Conservation (phyloP, 2,329 filamentous ascomycete species). For the Pseudopyricularia javanii region DNA sequence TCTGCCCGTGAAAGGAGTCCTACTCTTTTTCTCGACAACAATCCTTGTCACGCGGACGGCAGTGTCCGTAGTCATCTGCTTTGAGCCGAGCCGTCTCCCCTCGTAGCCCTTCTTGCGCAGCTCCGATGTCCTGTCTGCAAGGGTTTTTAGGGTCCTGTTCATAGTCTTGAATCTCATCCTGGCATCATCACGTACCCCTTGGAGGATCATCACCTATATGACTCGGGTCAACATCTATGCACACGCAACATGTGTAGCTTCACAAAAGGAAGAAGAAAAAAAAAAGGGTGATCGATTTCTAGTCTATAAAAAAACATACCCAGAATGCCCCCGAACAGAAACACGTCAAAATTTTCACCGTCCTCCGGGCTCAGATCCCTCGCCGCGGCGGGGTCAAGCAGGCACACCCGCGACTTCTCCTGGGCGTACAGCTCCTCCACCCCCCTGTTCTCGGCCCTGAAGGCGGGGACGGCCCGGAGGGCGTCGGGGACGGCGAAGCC, state of each 20-base stretch:
- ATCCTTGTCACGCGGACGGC: conserved; percentile 88
- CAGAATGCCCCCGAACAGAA: conserved; percentile 91
- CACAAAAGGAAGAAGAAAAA: neutral
- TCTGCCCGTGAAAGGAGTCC: conserved; percentile 1
- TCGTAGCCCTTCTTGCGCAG: conserved; percentile 85
- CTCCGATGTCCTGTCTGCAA: conserved; percentile 82
- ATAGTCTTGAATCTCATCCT: neutral
- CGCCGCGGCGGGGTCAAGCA: conserved; percentile 75
- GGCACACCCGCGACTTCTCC: conserved; percentile 66
- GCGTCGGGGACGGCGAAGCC: conserved; percentile 52
- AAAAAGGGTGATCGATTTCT: neutral
- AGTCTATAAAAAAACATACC: conserved; percentile 39
- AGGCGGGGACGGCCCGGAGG: conserved; percentile 42
- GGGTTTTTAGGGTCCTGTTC: conserved; percentile 1
- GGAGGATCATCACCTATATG: conserved; percentile 77
- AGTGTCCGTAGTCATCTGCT: conserved; percentile 98
- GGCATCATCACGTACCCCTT: conserved; percentile 43
- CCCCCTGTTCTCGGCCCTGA: conserved; percentile 61
- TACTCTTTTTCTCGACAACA: conserved; percentile 74
- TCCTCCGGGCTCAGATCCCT: conserved; percentile 75
- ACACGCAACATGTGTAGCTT: neutral
- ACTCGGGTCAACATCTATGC: neutral
- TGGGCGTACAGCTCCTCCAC: conserved; percentile 73
- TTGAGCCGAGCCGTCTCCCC: conserved; percentile 74
- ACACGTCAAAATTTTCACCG: conserved; percentile 72